Conservation (phyloP, 2,329 filamentous ascomycete genomes). For the Sporothrix euskadiensis region DNA sequence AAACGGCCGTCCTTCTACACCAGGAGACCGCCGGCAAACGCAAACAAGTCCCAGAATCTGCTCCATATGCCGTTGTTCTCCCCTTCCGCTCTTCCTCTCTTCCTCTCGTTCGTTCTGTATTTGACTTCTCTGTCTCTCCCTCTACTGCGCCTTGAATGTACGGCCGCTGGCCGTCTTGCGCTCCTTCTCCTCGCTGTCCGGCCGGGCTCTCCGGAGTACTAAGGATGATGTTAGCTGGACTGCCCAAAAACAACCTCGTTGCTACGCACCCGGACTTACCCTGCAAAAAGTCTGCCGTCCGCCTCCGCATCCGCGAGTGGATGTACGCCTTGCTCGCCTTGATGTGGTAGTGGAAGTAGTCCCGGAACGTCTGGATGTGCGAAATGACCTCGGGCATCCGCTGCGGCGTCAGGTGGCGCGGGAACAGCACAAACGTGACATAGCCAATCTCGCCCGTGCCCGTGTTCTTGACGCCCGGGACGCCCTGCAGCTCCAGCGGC, state of each 20-base stretch:
- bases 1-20: not conserved
- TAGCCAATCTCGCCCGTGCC: slow-evolving; percentile 89
- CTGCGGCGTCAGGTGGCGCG: slow-evolving; percentile 86
- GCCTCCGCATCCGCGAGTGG: slow-evolving; percentile 94
- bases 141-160: slow-evolving; percentile 66
- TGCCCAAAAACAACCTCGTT: not conserved
- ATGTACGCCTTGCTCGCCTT: slow-evolving; percentile 99
- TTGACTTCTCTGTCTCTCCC: not conserved
- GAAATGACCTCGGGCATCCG: slow-evolving; percentile 94
- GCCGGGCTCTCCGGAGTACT: slow-evolving; percentile 95
- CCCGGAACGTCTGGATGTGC: slow-evolving; percentile 99
- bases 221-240: not conserved
- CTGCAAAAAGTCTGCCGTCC: slow-evolving; percentile 97
- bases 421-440: slow-evolving; percentile 97
- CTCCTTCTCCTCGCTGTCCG: slow-evolving; percentile 95
- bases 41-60: slow-evolving; percentile 1
- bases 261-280: slow-evolving; percentile 53
- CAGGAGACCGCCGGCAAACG: not conserved
- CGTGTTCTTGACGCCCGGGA: slow-evolving; percentile 76
- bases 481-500: slow-evolving; percentile 83
- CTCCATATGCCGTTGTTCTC: not conserved
- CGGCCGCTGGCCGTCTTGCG: slow-evolving; percentile 96
- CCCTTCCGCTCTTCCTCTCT: not conserved
- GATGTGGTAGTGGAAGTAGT: slow-evolving; percentile 99
- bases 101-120: not conserved